A percentile compares a stretch with the other conserved stretches of the same genome.
Evolutionary conservation across 73 alveolate genomes (phyloP).

Genomic region (Effrenium voratum): DNA sequence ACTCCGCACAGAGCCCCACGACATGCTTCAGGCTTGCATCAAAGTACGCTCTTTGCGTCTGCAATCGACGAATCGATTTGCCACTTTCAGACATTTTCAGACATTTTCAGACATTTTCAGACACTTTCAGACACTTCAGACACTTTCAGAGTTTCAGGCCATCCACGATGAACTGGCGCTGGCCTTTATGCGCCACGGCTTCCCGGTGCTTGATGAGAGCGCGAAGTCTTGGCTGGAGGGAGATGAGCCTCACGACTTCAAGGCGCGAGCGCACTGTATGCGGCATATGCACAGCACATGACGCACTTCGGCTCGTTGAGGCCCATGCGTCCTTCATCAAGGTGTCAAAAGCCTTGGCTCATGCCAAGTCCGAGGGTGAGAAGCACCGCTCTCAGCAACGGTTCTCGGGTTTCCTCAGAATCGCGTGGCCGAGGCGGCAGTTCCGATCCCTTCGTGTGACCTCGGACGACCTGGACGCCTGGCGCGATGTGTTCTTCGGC

Average conservation of each 20-base stretch:
- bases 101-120: no score
- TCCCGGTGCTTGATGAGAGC: constrained; percentile 78
- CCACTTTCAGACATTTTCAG: no score
- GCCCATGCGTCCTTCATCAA: constrained; percentile 92
- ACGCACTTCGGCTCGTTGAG: not conserved
- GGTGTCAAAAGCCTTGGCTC: constrained; percentile 78
- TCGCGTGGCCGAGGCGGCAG: not conserved
- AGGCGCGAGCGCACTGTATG: not conserved
- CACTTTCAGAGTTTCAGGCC: no score
- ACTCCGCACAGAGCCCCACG: constrained; percentile 81
- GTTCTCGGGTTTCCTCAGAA: not conserved
- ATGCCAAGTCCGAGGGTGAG: constrained; percentile 56
- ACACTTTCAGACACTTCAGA: no score
- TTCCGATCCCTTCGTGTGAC: constrained; percentile 48
- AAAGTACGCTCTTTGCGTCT: no score
- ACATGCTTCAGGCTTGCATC: constrained; percentile 77
- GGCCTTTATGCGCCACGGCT: constrained; percentile 68
- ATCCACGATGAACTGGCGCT: constrained; percentile 48
- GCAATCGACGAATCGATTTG: no score
- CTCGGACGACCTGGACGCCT: constrained; percentile 71
- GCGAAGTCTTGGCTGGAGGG: constrained; percentile 86
- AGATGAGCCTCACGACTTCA: constrained; percentile 83
- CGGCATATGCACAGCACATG: not conserved
- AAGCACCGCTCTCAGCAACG: not conserved
- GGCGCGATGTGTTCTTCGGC: constrained; percentile 88